Evolutionary conservation across 371 early-diverging fungal genomes (phyloP).

Genomic region (Lichtheimia ornata): DNA sequence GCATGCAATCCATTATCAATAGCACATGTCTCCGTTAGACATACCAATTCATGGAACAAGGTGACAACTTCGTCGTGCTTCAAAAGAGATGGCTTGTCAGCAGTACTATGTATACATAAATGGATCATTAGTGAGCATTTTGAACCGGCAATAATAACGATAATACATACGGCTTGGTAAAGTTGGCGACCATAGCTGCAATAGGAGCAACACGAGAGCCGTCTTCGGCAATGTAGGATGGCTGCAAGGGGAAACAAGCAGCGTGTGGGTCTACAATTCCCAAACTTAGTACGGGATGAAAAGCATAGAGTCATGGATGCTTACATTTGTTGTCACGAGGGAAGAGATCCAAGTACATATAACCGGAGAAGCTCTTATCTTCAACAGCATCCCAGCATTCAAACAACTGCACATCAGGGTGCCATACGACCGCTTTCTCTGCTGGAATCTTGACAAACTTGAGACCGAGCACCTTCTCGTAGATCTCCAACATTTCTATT

Average conservation of each 20-base stretch:
- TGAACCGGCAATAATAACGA: neutral
- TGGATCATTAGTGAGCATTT: neutral
- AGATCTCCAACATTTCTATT: conserved; percentile 70
- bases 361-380: conserved; percentile 63
- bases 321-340: conserved; percentile 76
- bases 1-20: neutral
- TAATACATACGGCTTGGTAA: conserved; percentile 66
- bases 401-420: conserved; percentile 68
- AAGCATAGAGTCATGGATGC: neutral
- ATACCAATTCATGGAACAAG: conserved; percentile 73
- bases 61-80: conserved; percentile 85
- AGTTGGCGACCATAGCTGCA: conserved; percentile 85
- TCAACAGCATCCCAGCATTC: conserved; percentile 68
- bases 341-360: conserved; percentile 79
- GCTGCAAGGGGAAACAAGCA: conserved; percentile 71
- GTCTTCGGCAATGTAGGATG: conserved; percentile 54
- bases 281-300: neutral
- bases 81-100: conserved; percentile 73
- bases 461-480: conserved; percentile 67
- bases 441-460: conserved; percentile 61
- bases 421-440: conserved; percentile 65
- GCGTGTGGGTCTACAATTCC: conserved; percentile 67
- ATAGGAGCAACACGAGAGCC: conserved; percentile 65
- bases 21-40: neutral
- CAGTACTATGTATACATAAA: conserved; percentile 38